Conservation (phyloP, 2,329 filamentous ascomycete genomes). For the Aspergillus spinulosporus region DNA sequence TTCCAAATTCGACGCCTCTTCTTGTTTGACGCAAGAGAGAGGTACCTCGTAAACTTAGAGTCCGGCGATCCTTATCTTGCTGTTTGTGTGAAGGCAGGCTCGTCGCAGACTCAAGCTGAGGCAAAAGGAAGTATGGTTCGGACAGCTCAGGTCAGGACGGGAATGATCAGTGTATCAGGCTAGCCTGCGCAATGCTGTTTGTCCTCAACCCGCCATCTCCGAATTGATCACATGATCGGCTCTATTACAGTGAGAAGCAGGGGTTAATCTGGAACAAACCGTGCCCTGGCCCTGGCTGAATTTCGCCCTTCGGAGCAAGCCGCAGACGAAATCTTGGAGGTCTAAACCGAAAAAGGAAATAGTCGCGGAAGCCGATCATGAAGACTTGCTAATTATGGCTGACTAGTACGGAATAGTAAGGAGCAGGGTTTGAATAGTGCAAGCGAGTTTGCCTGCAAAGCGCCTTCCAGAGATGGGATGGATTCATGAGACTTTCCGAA, state of each 20-base stretch:
- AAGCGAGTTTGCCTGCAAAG: neutral
- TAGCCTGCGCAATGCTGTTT: neutral
- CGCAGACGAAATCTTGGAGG: neutral
- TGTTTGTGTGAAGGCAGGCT: neutral
- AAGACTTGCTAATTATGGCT: constrained; percentile 5
- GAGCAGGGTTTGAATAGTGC: neutral
- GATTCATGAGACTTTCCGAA: neutral
- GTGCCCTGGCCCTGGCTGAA: neutral
- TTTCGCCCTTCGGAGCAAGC: neutral
- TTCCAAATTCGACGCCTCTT: neutral
- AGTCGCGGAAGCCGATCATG: neutral
- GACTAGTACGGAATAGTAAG: constrained; percentile 1
- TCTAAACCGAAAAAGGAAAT: neutral
- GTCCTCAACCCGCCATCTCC: neutral
- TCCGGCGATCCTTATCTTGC: neutral
- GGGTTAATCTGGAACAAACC: neutral
- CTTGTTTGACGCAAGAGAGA: neutral
- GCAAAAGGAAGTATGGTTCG: neutral
- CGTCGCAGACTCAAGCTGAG: neutral
- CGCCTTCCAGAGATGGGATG: neutral
- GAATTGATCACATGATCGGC: constrained; percentile 2
- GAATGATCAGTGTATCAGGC: neutral
- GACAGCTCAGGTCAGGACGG: neutral
- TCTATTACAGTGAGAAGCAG: neutral
- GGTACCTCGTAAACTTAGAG: neutral